These are phyloP conservation scores for Byssothecium circinans DNA, from an alignment of 2,329 filamentous ascomycete genomes.

Conservation along the genomic window DNA sequence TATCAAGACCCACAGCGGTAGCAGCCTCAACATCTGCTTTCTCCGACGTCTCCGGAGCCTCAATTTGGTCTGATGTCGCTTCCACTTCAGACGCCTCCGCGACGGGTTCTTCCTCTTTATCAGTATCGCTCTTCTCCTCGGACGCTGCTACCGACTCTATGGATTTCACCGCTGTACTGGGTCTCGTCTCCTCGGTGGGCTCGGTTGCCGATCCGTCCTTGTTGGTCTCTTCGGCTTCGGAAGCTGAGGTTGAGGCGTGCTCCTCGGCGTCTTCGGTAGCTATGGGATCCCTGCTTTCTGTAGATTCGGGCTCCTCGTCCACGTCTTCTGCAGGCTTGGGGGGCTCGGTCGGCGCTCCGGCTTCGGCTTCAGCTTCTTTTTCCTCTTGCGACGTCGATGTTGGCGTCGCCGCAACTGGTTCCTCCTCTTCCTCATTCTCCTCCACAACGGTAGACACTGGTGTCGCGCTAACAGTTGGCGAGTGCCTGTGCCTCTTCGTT, in stretches of 20 bases:
- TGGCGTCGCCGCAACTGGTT: constrained; percentile 14
- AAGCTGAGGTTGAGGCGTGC: not conserved
- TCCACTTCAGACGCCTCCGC: constrained; percentile 9
- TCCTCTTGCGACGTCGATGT: constrained; percentile 15
- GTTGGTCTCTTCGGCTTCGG: not conserved
- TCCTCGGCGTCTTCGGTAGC: constrained; percentile 1
- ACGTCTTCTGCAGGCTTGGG: constrained; percentile 24
- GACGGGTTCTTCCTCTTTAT: constrained; percentile 5
- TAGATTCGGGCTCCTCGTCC: constrained; percentile 11
- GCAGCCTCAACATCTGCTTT: constrained; percentile 6
- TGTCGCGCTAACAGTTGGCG: constrained; percentile 71
- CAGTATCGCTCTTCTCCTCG: constrained; percentile 8
- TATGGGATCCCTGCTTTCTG: constrained; percentile 4
- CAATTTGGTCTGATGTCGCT: constrained; percentile 4
- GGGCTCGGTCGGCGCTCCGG: too few species aligned
- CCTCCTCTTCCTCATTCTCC: constrained; percentile 72
- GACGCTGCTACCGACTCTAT: not conserved
- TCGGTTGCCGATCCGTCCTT: not conserved
- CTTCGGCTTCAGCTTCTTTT: too few species aligned
- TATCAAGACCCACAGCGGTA: constrained; percentile 2
- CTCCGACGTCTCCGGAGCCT: constrained; percentile 18
- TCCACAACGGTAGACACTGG: constrained; percentile 81
- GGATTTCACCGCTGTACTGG: not conserved
- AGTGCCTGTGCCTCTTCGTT: constrained; percentile 81
- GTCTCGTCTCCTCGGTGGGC: not conserved